Percentiles rank a stretch among this genome's conserved stretches.
Evolutionary conservation across 768 basidiomycete genomes (phyloP).

Genomic region (Phaffia tasmanica): DNA sequence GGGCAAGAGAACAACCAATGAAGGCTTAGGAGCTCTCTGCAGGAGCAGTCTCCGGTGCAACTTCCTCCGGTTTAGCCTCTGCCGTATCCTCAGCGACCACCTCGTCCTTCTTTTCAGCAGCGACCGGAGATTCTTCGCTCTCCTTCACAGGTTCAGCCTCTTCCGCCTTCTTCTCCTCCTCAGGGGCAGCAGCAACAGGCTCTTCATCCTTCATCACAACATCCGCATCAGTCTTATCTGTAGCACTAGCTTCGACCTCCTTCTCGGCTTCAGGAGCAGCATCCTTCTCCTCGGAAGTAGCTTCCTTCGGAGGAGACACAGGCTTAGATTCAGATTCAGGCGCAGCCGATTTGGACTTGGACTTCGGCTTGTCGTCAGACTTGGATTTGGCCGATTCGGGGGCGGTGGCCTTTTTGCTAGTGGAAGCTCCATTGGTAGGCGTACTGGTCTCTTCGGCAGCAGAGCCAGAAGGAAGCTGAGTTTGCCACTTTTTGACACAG

Average conservation of each 20-base stretch:
- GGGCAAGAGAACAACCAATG: no score
- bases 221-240: constrained; percentile 1
- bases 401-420: not conserved
- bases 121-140: no score
- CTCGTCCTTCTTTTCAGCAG: no score
- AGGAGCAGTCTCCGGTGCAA: no score
- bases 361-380: not conserved
- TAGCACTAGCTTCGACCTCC: not conserved
- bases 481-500: constrained; percentile 14
- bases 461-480: constrained; percentile 18
- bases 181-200: not conserved
- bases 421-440: not conserved
- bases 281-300: not conserved
- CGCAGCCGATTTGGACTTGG: not conserved
- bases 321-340: no score
- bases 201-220: constrained; percentile 17
- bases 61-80: no score
- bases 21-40: no score
- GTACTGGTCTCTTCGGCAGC: constrained; percentile 19
- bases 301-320: not conserved
- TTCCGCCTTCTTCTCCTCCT: constrained; percentile 1
- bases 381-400: constrained; percentile 38
- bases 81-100: no score
- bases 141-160: not conserved
- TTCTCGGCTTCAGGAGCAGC: not conserved